These are phyloP conservation scores for Malus hybrid DNA, from an alignment of 331 rosid species.

Conservation along the genomic window DNA sequence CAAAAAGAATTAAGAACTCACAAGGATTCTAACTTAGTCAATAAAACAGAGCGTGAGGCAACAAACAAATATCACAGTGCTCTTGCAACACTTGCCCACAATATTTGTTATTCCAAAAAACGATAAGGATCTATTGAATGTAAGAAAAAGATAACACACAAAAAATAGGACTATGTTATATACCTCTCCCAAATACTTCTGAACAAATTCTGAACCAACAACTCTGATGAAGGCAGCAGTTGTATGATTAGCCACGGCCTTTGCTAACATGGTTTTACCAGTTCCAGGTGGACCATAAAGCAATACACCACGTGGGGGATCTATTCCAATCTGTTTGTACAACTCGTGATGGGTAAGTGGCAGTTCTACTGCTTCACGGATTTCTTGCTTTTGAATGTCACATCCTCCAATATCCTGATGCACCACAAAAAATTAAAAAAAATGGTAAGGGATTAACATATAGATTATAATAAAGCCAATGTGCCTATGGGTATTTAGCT, in stretches of 20 bases:
- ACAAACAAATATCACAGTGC: not conserved
- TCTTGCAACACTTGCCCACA: not conserved
- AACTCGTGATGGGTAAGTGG: conserved; percentile 98
- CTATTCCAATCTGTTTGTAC: conserved; percentile 96
- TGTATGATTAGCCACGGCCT: conserved; percentile 97
- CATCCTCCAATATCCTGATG: conserved; percentile 97
- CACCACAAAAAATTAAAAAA: not conserved
- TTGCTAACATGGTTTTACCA: conserved; percentile 97
- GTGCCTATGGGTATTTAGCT: not conserved
- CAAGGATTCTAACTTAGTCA: too few species aligned
- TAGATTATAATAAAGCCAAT: not conserved
- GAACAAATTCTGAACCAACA: conserved; percentile 98
- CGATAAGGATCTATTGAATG: not conserved
- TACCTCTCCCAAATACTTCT: conserved; percentile 99
- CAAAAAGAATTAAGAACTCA: too few species aligned
- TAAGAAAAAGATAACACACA: too few species aligned
- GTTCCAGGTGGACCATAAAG: conserved; percentile 98
- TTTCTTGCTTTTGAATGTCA: conserved; percentile 98
- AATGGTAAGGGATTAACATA: not conserved
- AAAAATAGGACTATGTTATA: not conserved
- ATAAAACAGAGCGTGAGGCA: too few species aligned
- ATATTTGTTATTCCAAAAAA: not conserved
- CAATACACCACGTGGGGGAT: conserved; percentile 97
- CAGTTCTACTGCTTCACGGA: conserved; percentile 97
- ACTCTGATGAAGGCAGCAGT: conserved; percentile 99